Evolutionary conservation across 2,329 filamentous ascomycete genomes (phyloP).

Genomic region (Fusarium buharicum): DNA sequence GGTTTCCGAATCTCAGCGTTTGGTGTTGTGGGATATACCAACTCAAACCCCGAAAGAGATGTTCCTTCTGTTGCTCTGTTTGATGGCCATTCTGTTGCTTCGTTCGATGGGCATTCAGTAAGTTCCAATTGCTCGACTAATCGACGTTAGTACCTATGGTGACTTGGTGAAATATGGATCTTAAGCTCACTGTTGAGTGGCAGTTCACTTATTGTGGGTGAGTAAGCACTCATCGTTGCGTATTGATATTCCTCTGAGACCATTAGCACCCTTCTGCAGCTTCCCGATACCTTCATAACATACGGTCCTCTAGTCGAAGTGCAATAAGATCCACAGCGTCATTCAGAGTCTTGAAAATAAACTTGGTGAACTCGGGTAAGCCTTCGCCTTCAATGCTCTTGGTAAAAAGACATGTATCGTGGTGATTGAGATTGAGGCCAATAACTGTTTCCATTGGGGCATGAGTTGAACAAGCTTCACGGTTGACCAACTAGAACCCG

Average conservation of each 20-base stretch:
- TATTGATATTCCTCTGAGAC: slow-evolving; percentile 1
- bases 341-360: neutral
- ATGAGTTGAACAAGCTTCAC: slow-evolving; percentile 1
- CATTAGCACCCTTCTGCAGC: slow-evolving; percentile 1
- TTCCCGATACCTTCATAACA: slow-evolving; percentile 1
- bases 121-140: neutral
- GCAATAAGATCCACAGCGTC: neutral
- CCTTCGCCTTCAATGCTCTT: neutral
- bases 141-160: slow-evolving; percentile 1
- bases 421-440: neutral
- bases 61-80: slow-evolving; percentile 2
- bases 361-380: slow-evolving; percentile 1
- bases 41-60: slow-evolving; percentile 1
- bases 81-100: slow-evolving; percentile 1
- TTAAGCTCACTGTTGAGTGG: neutral
- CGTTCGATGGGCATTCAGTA: slow-evolving; percentile 1
- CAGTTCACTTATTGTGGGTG: slow-evolving; percentile 1
- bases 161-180: neutral
- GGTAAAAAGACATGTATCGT: slow-evolving; percentile 2
- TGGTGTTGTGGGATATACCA: neutral
- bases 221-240: slow-evolving; percentile 1
- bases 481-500: slow-evolving; percentile 1
- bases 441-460: slow-evolving; percentile 2
- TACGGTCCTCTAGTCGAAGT: slow-evolving; percentile 1
- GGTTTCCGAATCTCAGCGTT: slow-evolving; percentile 1